Percentiles rank a stretch among this genome's conserved stretches.
Evolutionary conservation across 2,329 filamentous ascomycete species (phyloP).

Genomic region (Cryphonectria japonica): DNA sequence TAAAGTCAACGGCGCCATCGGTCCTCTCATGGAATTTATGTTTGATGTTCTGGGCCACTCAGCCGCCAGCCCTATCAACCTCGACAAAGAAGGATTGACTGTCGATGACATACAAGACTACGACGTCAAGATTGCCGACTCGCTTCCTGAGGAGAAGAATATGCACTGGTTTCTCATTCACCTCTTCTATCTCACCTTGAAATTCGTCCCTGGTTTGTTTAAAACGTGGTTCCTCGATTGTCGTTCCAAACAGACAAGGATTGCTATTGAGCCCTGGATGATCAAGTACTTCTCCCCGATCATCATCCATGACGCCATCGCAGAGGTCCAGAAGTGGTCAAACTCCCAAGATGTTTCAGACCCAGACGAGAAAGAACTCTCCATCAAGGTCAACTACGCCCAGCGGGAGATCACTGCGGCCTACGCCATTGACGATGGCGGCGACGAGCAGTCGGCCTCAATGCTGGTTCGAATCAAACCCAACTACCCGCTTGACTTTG

Average conservation of each 20-base stretch:
- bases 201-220: slow-evolving; percentile 76
- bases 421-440: slow-evolving; percentile 65
- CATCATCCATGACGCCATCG: slow-evolving; percentile 67
- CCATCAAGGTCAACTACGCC: slow-evolving; percentile 71
- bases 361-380: slow-evolving; percentile 59
- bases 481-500: slow-evolving; percentile 80
- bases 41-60: slow-evolving; percentile 86
- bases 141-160: slow-evolving; percentile 69
- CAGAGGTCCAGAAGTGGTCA: slow-evolving; percentile 71
- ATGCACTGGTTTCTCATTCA: slow-evolving; percentile 85
- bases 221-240: slow-evolving; percentile 85
- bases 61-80: slow-evolving; percentile 71
- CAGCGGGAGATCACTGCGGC: slow-evolving; percentile 79
- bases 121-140: slow-evolving; percentile 54
- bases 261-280: slow-evolving; percentile 83
- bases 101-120: slow-evolving; percentile 59
- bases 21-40: slow-evolving; percentile 73
- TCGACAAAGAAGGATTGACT: slow-evolving; percentile 69
- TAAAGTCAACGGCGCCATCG: slow-evolving; percentile 71
- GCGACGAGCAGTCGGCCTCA: slow-evolving; percentile 79
- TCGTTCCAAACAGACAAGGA: slow-evolving; percentile 77
- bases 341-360: slow-evolving; percentile 52
- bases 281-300: slow-evolving; percentile 78
- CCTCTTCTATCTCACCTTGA: slow-evolving; percentile 81
- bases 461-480: slow-evolving; percentile 82